phyloP scores from a whole-genome alignment of 2,329 filamentous ascomycete species.

The Aspergillus proliferans region DNA sequence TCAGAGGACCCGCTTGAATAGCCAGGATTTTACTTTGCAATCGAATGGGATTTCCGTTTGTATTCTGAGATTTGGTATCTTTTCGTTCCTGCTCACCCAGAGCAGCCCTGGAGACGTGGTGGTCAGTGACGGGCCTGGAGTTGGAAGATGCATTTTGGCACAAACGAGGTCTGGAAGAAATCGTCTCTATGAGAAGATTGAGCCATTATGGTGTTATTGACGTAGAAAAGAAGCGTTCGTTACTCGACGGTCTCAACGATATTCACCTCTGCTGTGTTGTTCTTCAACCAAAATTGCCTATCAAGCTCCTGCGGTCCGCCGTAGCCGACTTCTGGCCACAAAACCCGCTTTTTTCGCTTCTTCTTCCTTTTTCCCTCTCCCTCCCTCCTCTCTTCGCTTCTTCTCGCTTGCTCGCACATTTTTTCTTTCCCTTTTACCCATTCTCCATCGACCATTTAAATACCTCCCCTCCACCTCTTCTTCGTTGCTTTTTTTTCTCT shows the following conservation, averaged over 20 bases:
- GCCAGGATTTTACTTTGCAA: constrained; percentile 83
- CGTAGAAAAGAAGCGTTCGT: background rate
- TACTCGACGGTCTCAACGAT: too few species aligned
- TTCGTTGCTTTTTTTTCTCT: constrained; percentile 16
- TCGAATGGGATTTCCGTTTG: constrained; percentile 70
- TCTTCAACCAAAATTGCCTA: constrained; percentile 18
- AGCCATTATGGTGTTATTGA: constrained; percentile 44
- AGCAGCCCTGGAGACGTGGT: constrained; percentile 37
- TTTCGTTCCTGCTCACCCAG: constrained; percentile 53
- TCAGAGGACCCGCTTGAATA: constrained; percentile 60
- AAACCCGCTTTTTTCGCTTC: constrained; percentile 25
- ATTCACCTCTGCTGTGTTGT: too few species aligned
- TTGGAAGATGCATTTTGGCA: constrained; percentile 8
- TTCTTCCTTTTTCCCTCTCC: constrained; percentile 17
- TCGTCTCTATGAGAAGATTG: constrained; percentile 67
- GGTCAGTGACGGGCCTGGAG: constrained; percentile 8
- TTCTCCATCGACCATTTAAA: constrained; percentile 13
- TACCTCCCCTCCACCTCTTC: constrained; percentile 16
- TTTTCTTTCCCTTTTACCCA: constrained; percentile 16
- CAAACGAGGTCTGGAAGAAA: constrained; percentile 90
- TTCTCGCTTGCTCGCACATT: constrained; percentile 8
- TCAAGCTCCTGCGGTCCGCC: constrained; percentile 25
- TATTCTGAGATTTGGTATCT: constrained; percentile 70
- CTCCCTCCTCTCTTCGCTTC: constrained; percentile 21
- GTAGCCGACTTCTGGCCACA: constrained; percentile 28